These are phyloP conservation scores for Miscanthus lutarioriparius DNA, from an alignment of 176 grass and related monocot genomes.

Conservation along the genomic window DNA sequence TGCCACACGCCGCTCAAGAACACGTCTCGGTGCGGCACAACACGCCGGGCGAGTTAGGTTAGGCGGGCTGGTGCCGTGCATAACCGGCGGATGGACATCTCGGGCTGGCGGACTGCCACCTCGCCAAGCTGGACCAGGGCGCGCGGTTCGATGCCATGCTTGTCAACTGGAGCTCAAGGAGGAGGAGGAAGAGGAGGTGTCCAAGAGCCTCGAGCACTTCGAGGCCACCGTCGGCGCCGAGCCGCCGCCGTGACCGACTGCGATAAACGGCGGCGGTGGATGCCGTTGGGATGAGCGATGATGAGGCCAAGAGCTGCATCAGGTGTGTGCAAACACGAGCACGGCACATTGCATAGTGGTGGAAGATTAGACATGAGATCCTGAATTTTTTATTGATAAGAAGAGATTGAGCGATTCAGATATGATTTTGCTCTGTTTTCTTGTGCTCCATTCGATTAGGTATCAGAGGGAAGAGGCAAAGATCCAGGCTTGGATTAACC, in stretches of 20 bases:
- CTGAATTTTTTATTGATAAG: not conserved
- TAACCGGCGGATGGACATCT: conserved; percentile 48
- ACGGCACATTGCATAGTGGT: not conserved
- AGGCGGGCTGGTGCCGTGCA: conserved; percentile 67
- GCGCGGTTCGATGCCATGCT: conserved; percentile 67
- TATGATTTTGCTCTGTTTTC: not conserved
- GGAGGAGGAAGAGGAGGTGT: conserved; percentile 92
- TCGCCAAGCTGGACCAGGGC: conserved; percentile 82
- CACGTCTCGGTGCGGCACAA: conserved; percentile 82
- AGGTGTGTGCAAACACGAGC: conserved; percentile 41
- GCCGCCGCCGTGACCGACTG: not conserved
- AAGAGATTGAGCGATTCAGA: not conserved
- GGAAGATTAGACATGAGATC: not conserved
- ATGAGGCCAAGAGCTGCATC: conserved; percentile 88
- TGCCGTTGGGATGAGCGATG: conserved; percentile 90
- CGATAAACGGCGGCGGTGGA: conserved; percentile 49
- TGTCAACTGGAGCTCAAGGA: conserved; percentile 84
- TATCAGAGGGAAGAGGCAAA: conserved; percentile 98
- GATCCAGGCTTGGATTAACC: conserved; percentile 94
- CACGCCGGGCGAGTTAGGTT: conserved; percentile 71
- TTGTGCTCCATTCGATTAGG: conserved; percentile 39
- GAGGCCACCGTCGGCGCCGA: conserved; percentile 41
- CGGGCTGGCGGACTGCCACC: conserved; percentile 66
- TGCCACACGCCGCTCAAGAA: conserved; percentile 76
- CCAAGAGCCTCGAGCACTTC: conserved; percentile 84